phyloP scores from a whole-genome alignment of 1,139 yeast genomes.

The Spencermartinsiella ligniputridi region DNA sequence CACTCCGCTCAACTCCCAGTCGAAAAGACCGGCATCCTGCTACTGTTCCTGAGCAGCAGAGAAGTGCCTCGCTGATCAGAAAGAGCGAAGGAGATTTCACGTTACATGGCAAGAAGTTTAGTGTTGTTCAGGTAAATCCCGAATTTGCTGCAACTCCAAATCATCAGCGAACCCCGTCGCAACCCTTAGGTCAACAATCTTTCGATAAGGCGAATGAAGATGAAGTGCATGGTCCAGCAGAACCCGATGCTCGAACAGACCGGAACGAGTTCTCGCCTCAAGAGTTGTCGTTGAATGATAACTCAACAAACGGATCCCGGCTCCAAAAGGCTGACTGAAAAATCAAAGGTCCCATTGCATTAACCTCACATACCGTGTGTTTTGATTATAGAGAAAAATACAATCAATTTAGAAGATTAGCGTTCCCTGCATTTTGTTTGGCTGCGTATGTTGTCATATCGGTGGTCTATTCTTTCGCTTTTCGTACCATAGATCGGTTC shows the following conservation, averaged over 20 bases:
- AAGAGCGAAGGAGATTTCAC: constrained; percentile 29
- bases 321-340: no score
- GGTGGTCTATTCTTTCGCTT: constrained; percentile 26
- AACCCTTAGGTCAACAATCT: neutral
- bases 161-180: constrained; percentile 19
- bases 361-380: no score
- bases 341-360: no score
- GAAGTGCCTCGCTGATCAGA: constrained; percentile 28
- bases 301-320: no score
- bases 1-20: neutral
- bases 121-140: constrained; percentile 34
- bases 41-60: constrained; percentile 9
- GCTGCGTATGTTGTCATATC: neutral
- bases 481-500: constrained; percentile 64
- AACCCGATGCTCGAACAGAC: no score
- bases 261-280: no score
- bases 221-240: no score
- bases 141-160: constrained; percentile 28
- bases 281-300: no score
- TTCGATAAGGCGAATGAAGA: no score
- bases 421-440: no score
- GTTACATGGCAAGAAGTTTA: constrained; percentile 31
- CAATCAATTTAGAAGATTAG: no score
- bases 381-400: no score
- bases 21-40: neutral